Base-by-base conservation (phyloP, 495 filamentous ascomycete genomes). In the Glarea lozoyensis region DNA sequence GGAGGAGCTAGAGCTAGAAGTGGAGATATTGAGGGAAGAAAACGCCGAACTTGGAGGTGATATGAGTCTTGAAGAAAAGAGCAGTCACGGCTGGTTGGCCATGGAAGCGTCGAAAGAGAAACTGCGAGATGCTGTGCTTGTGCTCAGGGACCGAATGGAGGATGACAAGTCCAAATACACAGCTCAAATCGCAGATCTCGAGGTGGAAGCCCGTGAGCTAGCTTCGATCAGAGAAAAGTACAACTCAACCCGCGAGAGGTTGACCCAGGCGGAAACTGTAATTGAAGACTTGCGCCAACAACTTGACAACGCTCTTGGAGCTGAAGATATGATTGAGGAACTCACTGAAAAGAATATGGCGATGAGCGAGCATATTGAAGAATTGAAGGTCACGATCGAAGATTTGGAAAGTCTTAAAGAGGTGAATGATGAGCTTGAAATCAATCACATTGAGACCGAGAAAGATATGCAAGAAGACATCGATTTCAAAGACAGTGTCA, bases 401-500 rank as follows among this genome's bases (percentile, higher is more conserved):
- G 88, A 96, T 38, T 67, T 96, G 1, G 86, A 94, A 56, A 78
- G 71, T 22, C 60, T 97, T 35, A 90, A 88, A 56, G 92, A 97
- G 49, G 77, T 97, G 37, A 88, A 83, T 50, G 90, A 97, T 49
- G 93, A 97, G 58, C 73, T 97, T 9, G 90, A 96, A 57, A 78
- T 86, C 54, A 94, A 94, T 52, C 88, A 95, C 60, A 73, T 88
- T 11, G 88, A 95, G 55, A 84, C 86, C 10, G 86, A 90, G 53
- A 94, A 88, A 55, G 88, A 97, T 58, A 76, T 98, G 61, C 88
- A 93, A 59, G 87, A 92, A 43, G 90, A 95, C 49, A 75, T 96
- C 18, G 87, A 95, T 49, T 79, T 84, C 55, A 79, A 80, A 43
- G 87, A 95, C 42, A 63, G 65, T 37, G 60, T 93, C 18, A 82